Evolutionary conservation across 805 yeast species (phyloP).

Genomic region (Pichia phayaonensis): DNA sequence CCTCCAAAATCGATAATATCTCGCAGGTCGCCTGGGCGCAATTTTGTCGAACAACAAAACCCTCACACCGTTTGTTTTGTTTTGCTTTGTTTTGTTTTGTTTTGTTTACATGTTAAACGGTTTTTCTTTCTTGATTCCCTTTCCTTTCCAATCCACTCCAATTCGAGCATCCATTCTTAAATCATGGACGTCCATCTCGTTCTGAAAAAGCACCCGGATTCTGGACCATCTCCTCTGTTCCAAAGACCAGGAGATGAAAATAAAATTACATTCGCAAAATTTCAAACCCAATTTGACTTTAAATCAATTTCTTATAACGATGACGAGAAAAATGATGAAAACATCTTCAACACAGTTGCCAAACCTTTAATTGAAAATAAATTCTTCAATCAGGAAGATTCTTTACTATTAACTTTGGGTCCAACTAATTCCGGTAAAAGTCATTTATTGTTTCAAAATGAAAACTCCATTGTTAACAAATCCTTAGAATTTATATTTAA

Average conservation of each 20-base stretch:
- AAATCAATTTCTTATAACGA: conserved; percentile 12
- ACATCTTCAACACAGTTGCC: conserved; percentile 22
- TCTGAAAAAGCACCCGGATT: conserved; percentile 6
- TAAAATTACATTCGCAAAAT: conserved; percentile 21
- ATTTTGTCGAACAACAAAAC: no score
- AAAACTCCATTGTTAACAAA: conserved; percentile 10
- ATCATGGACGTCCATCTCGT: conserved; percentile 12
- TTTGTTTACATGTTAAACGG: no score
- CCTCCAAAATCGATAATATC: no score
- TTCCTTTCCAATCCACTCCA: no score
- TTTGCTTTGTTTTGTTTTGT: no score
- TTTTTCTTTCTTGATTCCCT: no score
- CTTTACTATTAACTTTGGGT: conserved; percentile 41
- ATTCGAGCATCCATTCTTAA: no score
- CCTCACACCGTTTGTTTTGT: no score
- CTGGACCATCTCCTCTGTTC: conserved; percentile 10
- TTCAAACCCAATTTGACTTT: conserved; percentile 22
- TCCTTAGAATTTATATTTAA: conserved; percentile 21
- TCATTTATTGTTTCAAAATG: conserved; percentile 31
- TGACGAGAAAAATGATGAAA: conserved; percentile 2
- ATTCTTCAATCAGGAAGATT: conserved; percentile 30
- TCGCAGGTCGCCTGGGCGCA: no score
- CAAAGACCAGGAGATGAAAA: conserved; percentile 11
- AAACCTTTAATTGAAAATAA: conserved; percentile 27
- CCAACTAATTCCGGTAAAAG: conserved; percentile 48